These are phyloP conservation scores for Hemisphaericaspora xylanilytica DNA, from an alignment of 1,139 yeast species.

Conservation along the genomic window DNA sequence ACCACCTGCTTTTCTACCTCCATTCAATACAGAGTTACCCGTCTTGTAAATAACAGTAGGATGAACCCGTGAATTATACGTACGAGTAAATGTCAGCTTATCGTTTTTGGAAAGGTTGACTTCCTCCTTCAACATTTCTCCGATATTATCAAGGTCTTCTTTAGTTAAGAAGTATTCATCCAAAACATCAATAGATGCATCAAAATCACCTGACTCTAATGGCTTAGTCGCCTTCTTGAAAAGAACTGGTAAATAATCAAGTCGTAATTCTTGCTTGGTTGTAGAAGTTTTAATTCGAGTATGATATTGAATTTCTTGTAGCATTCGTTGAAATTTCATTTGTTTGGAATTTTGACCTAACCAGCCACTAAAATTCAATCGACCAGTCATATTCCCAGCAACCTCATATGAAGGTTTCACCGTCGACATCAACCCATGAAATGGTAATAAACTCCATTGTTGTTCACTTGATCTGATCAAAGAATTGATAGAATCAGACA, in stretches of 20 bases:
- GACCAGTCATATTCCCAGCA: conserved; percentile 67
- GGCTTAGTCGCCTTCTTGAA: conserved; percentile 57
- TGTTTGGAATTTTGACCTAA: conserved; percentile 88
- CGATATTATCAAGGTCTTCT: conserved; percentile 87
- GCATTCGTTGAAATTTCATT: conserved; percentile 70
- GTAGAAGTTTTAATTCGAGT: conserved; percentile 78
- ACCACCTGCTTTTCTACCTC: conserved; percentile 29
- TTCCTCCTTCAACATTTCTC: conserved; percentile 39
- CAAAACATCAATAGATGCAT: conserved; percentile 62
- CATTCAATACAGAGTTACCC: conserved; percentile 49
- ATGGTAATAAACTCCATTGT: conserved; percentile 92
- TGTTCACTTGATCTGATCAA: conserved; percentile 89
- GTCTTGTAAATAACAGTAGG: conserved; percentile 84
- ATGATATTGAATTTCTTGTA: conserved; percentile 89
- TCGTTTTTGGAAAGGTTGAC: conserved; percentile 66
- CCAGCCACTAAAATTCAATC: conserved; percentile 82
- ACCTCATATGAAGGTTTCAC: conserved; percentile 76
- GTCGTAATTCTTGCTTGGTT: conserved; percentile 69
- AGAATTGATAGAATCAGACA: conserved; percentile 76
- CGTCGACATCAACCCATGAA: conserved; percentile 86
- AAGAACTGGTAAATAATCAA: conserved; percentile 72
- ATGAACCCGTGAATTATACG: conserved; percentile 71
- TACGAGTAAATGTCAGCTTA: conserved; percentile 83
- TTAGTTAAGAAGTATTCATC: conserved; percentile 82
- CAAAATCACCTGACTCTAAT: conserved; percentile 51